Base-by-base conservation (phyloP, 805 yeast genomes). In the Candida hispaniensis region DNA sequence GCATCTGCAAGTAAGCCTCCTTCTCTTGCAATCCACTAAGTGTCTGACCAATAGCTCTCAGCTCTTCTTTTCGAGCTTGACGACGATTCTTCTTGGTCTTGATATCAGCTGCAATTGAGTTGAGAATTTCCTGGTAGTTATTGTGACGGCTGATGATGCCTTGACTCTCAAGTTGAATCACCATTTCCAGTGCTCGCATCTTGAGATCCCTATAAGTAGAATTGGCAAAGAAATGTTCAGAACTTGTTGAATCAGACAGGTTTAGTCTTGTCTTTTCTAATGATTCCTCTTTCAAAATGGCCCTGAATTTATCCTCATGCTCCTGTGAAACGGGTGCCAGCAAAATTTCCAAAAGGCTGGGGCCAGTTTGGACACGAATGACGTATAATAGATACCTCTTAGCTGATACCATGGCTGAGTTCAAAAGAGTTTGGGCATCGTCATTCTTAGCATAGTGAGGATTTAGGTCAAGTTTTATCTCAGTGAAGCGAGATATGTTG, bases 31-130 rank as follows among this genome's bases (percentile, higher is more conserved):
- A 48, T 35, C 63, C 52, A 3, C 51, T 50, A 39, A 73, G 41
- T 0, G 75, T 69, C 19, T 60, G 61, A 14, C 58, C 52, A 5
- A 72, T 63, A 13, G 60, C 51, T 13, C 57, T 53, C 38, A 73
- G 51, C 42, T 71, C 76, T 22, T 61, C 59, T 34, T 55, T 51
- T 14, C 74, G 58, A 23, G 63, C 55, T n/a, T 62, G 43, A 26
- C 75, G 59, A 13, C 69, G 66, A 42, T 68, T 67, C 35, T 64
- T 63, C 41, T 73, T 73, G 38, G 72, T 67, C 42, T 59, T 49
- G 44, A 91, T 82, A 44, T 88, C 96, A 36, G 67, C 58, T 0
- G 95, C 93, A 42, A 91, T 76, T 43, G 80, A 82, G 49, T 85
- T 83, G 40, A 91, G 57, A 9, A 91, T 51, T 14, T 70, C 74